Evolutionary conservation across 352 stramenopile genomes (phyloP).

Genomic region (Globisporangium uncinulatum): DNA sequence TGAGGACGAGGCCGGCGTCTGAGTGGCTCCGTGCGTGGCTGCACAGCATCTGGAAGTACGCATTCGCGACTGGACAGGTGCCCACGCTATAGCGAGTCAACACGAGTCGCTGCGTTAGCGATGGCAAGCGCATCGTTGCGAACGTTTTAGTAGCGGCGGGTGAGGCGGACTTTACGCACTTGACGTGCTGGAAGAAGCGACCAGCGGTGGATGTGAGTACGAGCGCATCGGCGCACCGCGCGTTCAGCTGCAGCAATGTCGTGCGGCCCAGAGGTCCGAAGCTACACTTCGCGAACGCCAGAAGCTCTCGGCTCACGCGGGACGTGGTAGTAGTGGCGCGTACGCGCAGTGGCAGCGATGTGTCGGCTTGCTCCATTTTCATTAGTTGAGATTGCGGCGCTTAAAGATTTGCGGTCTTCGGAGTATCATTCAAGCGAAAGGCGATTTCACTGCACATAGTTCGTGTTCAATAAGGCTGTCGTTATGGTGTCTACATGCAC

Average conservation of each 20-base stretch:
- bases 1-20: constrained; percentile 40
- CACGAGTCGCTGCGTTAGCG: not conserved
- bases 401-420: not conserved
- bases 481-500: too few relatives aligned
- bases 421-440: too few relatives aligned
- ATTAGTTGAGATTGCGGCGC: not conserved
- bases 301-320: constrained; percentile 24
- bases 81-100: constrained; percentile 16
- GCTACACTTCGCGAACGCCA: constrained; percentile 27
- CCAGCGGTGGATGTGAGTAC: constrained; percentile 37
- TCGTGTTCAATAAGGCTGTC: too few relatives aligned
- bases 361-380: not conserved
- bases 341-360: constrained; percentile 1
- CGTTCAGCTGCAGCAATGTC: constrained; percentile 46
- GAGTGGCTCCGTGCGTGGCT: constrained; percentile 35
- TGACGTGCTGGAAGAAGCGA: constrained; percentile 30
- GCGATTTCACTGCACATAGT: too few relatives aligned
- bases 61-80: constrained; percentile 45
- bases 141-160: too few relatives aligned
- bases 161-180: constrained; percentile 14
- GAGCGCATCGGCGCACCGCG: constrained; percentile 35
- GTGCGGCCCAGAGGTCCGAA: constrained; percentile 34
- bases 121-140: too few relatives aligned
- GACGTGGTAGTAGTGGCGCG: constrained; percentile 19
- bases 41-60: constrained; percentile 54